Percentiles rank a stretch among this genome's conserved stretches.
These are phyloP conservation scores for Pseudogymnoascus sp. DNA, from an alignment of 2,329 filamentous ascomycete genomes.

Conservation along the genomic window DNA sequence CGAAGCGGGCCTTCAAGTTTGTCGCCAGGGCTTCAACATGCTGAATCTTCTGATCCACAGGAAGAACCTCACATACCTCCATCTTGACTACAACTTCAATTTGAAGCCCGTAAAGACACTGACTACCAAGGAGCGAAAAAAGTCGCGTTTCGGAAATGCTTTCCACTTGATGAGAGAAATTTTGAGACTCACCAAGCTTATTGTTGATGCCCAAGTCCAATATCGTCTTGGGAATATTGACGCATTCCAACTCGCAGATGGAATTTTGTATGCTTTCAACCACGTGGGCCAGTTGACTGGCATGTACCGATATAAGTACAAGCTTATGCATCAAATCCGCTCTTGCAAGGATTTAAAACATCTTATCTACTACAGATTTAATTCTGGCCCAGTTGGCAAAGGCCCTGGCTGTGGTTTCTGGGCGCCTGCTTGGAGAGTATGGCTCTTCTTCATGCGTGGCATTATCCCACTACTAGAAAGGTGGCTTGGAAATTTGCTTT, in stretches of 20 bases:
- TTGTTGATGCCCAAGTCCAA: constrained; percentile 97
- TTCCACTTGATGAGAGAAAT: constrained; percentile 99
- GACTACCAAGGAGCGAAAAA: constrained; percentile 98
- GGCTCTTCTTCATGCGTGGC: constrained; percentile 98
- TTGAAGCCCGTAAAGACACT: constrained; percentile 97
- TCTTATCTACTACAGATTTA: constrained; percentile 98
- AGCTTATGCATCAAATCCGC: constrained; percentile 98
- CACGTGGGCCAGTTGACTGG: constrained; percentile 96
- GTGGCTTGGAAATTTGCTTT: constrained; percentile 94
- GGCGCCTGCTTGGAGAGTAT: constrained; percentile 97
- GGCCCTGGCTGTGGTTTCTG: constrained; percentile 98
- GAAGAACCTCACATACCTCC: constrained; percentile 96
- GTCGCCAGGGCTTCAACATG: constrained; percentile 98
- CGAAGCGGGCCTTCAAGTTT: constrained; percentile 95
- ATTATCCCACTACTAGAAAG: constrained; percentile 94
- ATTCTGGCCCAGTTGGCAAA: constrained; percentile 92
- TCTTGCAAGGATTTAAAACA: constrained; percentile 99
- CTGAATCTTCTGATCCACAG: constrained; percentile 93
- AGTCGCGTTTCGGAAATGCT: constrained; percentile 97
- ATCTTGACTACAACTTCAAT: constrained; percentile 99
- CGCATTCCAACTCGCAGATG: constrained; percentile 95
- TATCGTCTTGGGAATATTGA: constrained; percentile 97
- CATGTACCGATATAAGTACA: constrained; percentile 99
- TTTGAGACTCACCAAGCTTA: constrained; percentile 87
- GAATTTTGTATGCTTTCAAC: constrained; percentile 99